Conservation (phyloP, 1,284 basidiomycete genomes). For the Violaceomyces palustris region DNA sequence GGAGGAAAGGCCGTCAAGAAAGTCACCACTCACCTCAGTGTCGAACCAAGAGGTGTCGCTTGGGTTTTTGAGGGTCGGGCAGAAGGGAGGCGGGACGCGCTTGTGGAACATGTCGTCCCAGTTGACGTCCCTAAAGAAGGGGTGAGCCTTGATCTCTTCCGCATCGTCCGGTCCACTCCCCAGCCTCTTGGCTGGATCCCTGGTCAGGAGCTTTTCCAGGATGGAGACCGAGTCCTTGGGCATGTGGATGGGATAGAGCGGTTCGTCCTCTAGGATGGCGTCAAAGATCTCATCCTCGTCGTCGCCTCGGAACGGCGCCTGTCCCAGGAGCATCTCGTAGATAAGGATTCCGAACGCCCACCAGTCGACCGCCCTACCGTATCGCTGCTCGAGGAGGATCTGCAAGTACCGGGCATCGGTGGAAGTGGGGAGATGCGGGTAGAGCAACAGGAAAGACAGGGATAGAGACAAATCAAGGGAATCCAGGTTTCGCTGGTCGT, state of each 20-base stretch:
- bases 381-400: constrained; percentile 96
- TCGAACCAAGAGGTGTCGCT: constrained; percentile 74
- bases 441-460: no score
- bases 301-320: constrained; percentile 97
- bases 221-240: constrained; percentile 94
- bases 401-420: no score
- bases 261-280: constrained; percentile 96
- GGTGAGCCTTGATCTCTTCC: constrained; percentile 93
- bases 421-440: no score
- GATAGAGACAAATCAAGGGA: no score
- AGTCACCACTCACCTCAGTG: constrained; percentile 63
- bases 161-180: constrained; percentile 91
- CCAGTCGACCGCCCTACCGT: constrained; percentile 98
- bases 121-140: constrained; percentile 96
- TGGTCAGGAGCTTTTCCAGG: constrained; percentile 83
- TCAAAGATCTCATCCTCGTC: constrained; percentile 99
- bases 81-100: constrained; percentile 93
- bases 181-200: constrained; percentile 87
- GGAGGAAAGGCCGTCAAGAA: no score
- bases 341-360: constrained; percentile 99
- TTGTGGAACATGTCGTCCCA: constrained; percentile 95
- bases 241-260: constrained; percentile 99
- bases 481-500: no score
- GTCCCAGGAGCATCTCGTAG: constrained; percentile 98
- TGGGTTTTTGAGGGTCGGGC: constrained; percentile 72